Base-by-base conservation (phyloP, 441 rosid genomes). In the Capsella rubella region DNA sequence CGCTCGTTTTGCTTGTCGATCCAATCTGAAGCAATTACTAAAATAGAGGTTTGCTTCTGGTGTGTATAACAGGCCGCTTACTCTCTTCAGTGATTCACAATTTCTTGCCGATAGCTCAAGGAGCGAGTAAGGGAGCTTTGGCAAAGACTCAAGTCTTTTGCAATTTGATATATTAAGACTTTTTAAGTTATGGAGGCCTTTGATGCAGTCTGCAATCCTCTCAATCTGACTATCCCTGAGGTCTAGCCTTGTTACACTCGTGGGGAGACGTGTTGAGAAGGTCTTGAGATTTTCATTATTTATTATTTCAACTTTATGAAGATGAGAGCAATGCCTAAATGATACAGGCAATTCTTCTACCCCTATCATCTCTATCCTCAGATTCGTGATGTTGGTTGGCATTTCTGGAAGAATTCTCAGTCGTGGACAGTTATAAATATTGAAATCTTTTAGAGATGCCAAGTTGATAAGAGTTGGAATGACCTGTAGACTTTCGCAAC, bases 141-240 rank as follows among this genome's bases (percentile, higher is more conserved):
- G 56, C 15, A 52, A 11, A 8, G 43, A 39, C 43, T 3, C 9
- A 3, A 39, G 43, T 10, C 4, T 39, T 1, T 39, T 12, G 43
- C 46, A 42, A 6, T n/a, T 11, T 42, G 5, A 42, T 12, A 42
- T 5, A 42, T 0, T 3, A 11, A 42, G 15, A 1, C 0, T 0
- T 42, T 12, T 0, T 12, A 42, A n/a, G 13, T 42, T 13, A 13
- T 42, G n/a, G 0, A 42, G 46, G 4, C n/a, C 46, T 42, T 42
- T 4, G 5, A 42, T 12, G 46, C 46, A 42, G 2, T 42, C 15
- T 42, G n/a, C 2, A 34, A 34, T 34, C 5, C 37, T 34, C 46
- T 11, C 5, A 42, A 42, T 11, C 1, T n/a, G 5, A 3, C n/a
- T 12, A 0, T 12, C 6, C 0, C 0, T 0, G 12, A 42, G 2